phyloP scores from a whole-genome alignment of 257 asterid species.

The Rhazya stricta region DNA sequence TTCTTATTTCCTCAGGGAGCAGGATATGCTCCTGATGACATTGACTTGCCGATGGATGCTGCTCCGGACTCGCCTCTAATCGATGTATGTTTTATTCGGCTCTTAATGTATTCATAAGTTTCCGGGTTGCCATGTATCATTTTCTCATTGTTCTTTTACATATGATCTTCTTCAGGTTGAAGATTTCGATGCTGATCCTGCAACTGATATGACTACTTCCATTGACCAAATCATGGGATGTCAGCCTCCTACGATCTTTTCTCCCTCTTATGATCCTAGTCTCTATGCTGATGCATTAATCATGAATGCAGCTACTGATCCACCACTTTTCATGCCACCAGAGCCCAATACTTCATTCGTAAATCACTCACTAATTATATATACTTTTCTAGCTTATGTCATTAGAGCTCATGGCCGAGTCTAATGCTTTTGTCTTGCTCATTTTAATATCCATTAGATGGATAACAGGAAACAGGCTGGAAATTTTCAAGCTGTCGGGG shows the following conservation, averaged over 20 bases:
- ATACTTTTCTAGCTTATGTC: not conserved
- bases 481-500: not conserved
- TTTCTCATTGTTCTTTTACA: not conserved
- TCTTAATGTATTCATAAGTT: too few relatives aligned
- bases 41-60: not conserved
- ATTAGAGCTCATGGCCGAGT: too few relatives aligned
- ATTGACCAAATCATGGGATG: slow-evolving; percentile 3
- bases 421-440: too few relatives aligned
- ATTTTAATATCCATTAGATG: not conserved
- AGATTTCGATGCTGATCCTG: not conserved
- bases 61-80: not conserved
- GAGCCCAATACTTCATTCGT: not conserved
- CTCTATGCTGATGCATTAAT: not conserved
- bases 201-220: not conserved
- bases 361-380: not conserved
- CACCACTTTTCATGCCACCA: not conserved
- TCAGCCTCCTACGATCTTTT: not conserved
- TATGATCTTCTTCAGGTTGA: not conserved
- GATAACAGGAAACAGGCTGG: not conserved
- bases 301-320: not conserved
- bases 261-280: not conserved
- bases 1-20: not conserved
- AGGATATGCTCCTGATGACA: not conserved
- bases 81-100: not conserved
- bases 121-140: not conserved